Base-by-base conservation (phyloP, 2,329 filamentous ascomycete genomes). In the Aureobasidium sp. region DNA sequence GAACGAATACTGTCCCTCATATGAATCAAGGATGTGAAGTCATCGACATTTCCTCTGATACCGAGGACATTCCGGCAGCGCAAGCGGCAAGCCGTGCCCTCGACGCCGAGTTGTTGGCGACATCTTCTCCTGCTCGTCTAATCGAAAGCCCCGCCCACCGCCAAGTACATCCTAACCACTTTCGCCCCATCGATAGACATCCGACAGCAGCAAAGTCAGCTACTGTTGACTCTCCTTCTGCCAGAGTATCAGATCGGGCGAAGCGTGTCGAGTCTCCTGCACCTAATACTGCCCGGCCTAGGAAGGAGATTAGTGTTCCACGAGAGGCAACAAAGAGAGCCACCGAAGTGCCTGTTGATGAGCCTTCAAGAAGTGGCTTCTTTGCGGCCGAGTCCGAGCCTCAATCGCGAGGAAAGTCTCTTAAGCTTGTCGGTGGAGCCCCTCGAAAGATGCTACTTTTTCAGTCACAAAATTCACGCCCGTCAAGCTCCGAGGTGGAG, bases 361-460 rank as follows among this genome's bases (percentile, higher is more conserved):
- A 37, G n/a, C n/a, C n/a, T 48, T 27, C 5, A 36, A 49, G 20
- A 22, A 48, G 11, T 41, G 37, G 3, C 14, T 20, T 49, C 3
- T 41, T 25, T 22, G 20, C n/a, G 11, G 17, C 15, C 14, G 51
- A 53, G 15, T 8, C 37, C 15, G 52, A 34, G 2, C 37, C 45
- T 11, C 39, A 57, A 15, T 20, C 59, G 47, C 47, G 51, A 61
- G 55, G 71, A 65, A 49, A 72, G 67, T 77, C 72, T 3, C 62
- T 79, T 34, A 74, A 74, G 1, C 66, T 80, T 9, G 69, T 75
- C 14, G 67, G 68, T 5, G 73, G 71, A n/a, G 69, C 70, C 9
- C 75, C 73, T 17, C 74, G 75, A 62, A 77, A 74, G 39, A 78
- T 72, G 62, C 67, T 80, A 14, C 64, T 79, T 0, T 79, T 77